A percentile compares a stretch with the other conserved stretches of the same genome.
Evolutionary conservation across 106 monocot genomes (phyloP).

Genomic region (Apostasia ramifera): DNA sequence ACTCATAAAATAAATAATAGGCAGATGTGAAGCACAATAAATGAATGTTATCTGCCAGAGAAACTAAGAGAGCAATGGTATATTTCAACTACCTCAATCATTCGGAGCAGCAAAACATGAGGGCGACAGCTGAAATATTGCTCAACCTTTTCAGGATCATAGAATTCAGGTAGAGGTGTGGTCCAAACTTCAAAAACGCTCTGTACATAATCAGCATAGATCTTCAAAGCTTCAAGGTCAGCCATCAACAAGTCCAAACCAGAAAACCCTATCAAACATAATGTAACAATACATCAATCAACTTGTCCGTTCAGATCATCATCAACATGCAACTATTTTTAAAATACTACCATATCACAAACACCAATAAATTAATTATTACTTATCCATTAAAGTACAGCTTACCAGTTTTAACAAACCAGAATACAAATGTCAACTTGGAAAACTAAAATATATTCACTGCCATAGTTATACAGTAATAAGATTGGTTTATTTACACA

Average conservation of each 20-base stretch:
- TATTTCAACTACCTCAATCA: conserved; percentile 54
- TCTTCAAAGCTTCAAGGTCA: conserved; percentile 67
- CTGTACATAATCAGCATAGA: conserved; percentile 42
- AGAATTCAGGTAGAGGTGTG: conserved; percentile 62
- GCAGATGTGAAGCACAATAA: background rate
- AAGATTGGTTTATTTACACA: no score
- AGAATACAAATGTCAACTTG: background rate
- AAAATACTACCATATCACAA: background rate
- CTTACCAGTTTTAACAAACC: background rate
- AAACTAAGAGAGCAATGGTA: background rate
- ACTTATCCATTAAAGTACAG: background rate
- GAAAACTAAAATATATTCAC: no score
- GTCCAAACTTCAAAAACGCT: conserved; percentile 31
- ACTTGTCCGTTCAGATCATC: no score
- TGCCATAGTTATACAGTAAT: no score
- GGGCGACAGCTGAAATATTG: conserved; percentile 70
- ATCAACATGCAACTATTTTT: no score
- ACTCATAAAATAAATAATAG: conserved; percentile 1
- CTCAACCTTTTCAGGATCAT: conserved; percentile 56
- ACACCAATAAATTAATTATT: background rate
- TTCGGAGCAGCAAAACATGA: conserved; percentile 56
- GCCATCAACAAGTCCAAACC: conserved; percentile 67
- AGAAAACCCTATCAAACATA: conserved; percentile 43
- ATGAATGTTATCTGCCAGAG: background rate
- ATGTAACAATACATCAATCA: background rate